These are phyloP conservation scores for Zygosaccharomyces sapae DNA, from an alignment of 1,139 yeast genomes.

Conservation along the genomic window DNA sequence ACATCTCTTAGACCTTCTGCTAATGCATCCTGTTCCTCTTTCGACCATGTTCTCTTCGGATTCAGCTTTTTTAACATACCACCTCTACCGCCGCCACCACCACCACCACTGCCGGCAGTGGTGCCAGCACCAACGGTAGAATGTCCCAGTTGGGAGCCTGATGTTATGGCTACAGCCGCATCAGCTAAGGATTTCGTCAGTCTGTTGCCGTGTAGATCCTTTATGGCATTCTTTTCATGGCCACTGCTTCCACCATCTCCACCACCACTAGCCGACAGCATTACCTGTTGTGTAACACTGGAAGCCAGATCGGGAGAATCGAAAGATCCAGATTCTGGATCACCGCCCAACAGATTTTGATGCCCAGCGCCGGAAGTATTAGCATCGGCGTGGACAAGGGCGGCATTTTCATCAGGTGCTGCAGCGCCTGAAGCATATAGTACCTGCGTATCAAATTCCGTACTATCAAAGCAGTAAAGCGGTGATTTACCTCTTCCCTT, in stretches of 20 bases:
- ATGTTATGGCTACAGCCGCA: constrained; percentile 25
- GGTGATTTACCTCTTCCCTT: constrained; percentile 42
- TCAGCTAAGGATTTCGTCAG: constrained; percentile 17
- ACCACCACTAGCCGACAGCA: constrained; percentile 1
- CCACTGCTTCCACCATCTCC: neutral
- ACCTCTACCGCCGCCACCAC: neutral
- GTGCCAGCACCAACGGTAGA: constrained; percentile 1
- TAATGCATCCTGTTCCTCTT: constrained; percentile 83
- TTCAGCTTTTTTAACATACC: constrained; percentile 21
- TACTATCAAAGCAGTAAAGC: constrained; percentile 23
- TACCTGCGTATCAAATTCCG: constrained; percentile 26
- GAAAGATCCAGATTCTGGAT: constrained; percentile 4
- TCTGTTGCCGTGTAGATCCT: neutral
- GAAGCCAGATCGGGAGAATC: constrained; percentile 9
- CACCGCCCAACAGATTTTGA: constrained; percentile 4
- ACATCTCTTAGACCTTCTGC: constrained; percentile 70
- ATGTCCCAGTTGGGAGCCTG: constrained; percentile 1
- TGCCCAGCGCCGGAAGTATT: neutral
- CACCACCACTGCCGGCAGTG: neutral
- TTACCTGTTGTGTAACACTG: constrained; percentile 7
- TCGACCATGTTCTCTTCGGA: constrained; percentile 65
- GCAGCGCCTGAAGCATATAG: constrained; percentile 24
- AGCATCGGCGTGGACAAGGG: constrained; percentile 2
- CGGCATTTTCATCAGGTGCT: constrained; percentile 13
- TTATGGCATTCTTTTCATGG: neutral